phyloP scores from a whole-genome alignment of 768 basidiomycete genomes.

The Rhodotorula toruloides region DNA sequence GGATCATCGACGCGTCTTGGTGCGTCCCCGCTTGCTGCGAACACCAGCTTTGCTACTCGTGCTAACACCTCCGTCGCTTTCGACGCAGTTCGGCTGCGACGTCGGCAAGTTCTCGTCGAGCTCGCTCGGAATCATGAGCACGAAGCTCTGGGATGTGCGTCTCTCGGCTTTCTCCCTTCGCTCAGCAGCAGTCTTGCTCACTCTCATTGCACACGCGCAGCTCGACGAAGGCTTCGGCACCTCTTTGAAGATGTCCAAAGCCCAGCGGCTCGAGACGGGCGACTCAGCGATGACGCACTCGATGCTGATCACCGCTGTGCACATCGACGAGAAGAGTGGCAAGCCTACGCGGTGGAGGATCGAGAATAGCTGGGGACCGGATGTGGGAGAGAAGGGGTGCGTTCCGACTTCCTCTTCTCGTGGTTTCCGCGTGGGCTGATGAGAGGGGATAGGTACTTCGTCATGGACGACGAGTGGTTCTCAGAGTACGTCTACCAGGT shows the following conservation, averaged over 20 bases:
- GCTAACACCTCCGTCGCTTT: neutral
- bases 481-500: constrained; percentile 92
- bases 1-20: no score
- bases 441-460: constrained; percentile 58
- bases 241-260: constrained; percentile 71
- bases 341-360: constrained; percentile 87
- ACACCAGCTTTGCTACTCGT: no score
- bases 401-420: neutral
- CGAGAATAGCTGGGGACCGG: constrained; percentile 90
- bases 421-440: neutral
- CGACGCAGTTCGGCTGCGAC: constrained; percentile 71
- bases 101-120: constrained; percentile 79
- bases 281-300: constrained; percentile 93
- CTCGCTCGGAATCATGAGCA: constrained; percentile 76
- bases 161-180: neutral
- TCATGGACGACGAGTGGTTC: constrained; percentile 91
- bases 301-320: constrained; percentile 44
- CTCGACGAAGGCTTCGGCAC: constrained; percentile 74
- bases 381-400: constrained; percentile 62
- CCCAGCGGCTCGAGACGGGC: constrained; percentile 70
- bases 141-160: constrained; percentile 46
- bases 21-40: no score
- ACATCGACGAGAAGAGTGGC: constrained; percentile 48
- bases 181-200: neutral
- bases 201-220: neutral